Evolutionary conservation across 768 basidiomycete genomes (phyloP), one percentile per base, ranked within the genome.

Genomic region (Mycena amicta): DNA sequence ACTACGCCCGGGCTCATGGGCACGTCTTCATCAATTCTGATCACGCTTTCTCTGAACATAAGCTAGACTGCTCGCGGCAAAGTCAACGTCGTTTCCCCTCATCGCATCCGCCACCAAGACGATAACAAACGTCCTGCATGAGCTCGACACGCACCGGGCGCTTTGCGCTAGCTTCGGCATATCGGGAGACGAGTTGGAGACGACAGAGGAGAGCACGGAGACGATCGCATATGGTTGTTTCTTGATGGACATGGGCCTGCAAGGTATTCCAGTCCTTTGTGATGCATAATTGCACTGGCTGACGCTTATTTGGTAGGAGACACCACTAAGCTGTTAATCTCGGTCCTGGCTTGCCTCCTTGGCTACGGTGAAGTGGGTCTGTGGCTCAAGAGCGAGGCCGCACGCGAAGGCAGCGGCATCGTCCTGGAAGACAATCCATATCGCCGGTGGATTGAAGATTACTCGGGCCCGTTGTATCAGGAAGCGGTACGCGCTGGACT

Each of bases 351-450:
- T 6, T 98, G 95, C 69, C 77, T 96, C 8, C 74, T 96, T 0
- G 95, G 95, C 2, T 98, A 97, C 68, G 95, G 95, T 12, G 92
- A 96, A 69, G 92, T 95, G 0, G 95, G 94, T 1, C 73, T 92
- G 39, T 92, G 93, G 87, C 75, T 98, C 29, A 81, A 85, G 70
- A 83, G 79, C 31, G 80, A 88, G 58, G 80, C 75, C 31, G 66
- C 63, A 39, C 76, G 74, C 11, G 69, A 65, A n/a, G 74, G 76
- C 25, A 81, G 77, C 22, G 74, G 76, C 23, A 81, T 76, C 22
- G 66, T 77, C 31, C 68, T 86, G 54, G 81, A 86, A 11, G 84
- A 81, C 0, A 96, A 96, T 66, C 83, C 85, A 4, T 97, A 95
- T 71, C 77, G 77, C 41, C 69, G 75, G 57, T 92, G 89, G 89